Conservation (phyloP, 2,329 filamentous ascomycete species). For the Alternaria hordeiaustralica region DNA sequence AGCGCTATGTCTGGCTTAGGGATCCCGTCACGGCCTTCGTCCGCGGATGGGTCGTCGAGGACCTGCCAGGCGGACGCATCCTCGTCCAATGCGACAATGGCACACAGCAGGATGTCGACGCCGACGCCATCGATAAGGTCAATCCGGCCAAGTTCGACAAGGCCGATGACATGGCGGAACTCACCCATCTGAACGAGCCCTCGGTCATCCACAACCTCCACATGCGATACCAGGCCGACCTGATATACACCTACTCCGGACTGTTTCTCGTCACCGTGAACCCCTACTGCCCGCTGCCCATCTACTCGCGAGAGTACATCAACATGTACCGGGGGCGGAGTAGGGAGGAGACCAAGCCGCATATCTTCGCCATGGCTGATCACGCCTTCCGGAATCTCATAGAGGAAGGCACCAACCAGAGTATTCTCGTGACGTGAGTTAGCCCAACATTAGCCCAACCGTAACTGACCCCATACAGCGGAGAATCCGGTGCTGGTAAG, state of each 20-base stretch:
- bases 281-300: conserved; percentile 91
- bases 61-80: conserved; percentile 71
- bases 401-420: conserved; percentile 94
- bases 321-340: conserved; percentile 96
- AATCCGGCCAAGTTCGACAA: conserved; percentile 99
- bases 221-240: conserved; percentile 90
- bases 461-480: conserved; percentile 53
- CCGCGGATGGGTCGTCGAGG: conserved; percentile 89
- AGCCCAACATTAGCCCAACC: background rate
- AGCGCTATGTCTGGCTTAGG: conserved; percentile 96
- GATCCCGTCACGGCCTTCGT: conserved; percentile 88
- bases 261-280: conserved; percentile 97
- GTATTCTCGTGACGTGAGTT: conserved; percentile 85
- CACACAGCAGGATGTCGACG: conserved; percentile 86
- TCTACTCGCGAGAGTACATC: conserved; percentile 95
- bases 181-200: conserved; percentile 96
- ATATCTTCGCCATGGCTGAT: conserved; percentile 98
- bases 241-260: conserved; percentile 97
- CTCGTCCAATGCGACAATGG: conserved; percentile 94
- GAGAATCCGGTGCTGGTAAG: conserved; percentile 97
- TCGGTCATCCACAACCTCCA: conserved; percentile 97
- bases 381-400: conserved; percentile 95
- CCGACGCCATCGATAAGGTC: conserved; percentile 94
- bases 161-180: conserved; percentile 97
- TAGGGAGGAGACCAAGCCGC: conserved; percentile 92